Percentiles rank a stretch among this genome's conserved stretches.
Evolutionary conservation across 129 eudicot species (phyloP).

Genomic region (Calendula officinalis): DNA sequence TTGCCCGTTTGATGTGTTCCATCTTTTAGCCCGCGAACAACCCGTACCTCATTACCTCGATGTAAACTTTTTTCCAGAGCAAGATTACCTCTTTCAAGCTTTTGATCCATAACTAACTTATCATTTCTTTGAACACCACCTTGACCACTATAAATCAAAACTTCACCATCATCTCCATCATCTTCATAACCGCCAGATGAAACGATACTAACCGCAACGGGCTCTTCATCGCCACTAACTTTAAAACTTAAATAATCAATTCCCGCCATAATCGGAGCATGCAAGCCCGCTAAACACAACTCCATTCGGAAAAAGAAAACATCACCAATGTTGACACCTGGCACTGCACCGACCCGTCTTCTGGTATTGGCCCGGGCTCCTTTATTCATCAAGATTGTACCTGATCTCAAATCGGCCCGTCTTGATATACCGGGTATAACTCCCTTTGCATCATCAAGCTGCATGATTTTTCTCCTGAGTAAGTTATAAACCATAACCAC

Average conservation of each 20-base stretch:
- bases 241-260: constrained; percentile 46
- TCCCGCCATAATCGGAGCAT: constrained; percentile 64
- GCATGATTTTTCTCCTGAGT: constrained; percentile 50
- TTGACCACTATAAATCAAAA: constrained; percentile 58
- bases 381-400: constrained; percentile 48
- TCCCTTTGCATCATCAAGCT: constrained; percentile 58
- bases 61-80: constrained; percentile 58
- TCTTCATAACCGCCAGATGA: constrained; percentile 69
- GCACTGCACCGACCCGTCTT: constrained; percentile 48
- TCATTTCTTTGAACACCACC: constrained; percentile 54
- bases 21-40: constrained; percentile 55
- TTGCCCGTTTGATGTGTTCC: constrained; percentile 31
- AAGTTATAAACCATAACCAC: constrained; percentile 40
- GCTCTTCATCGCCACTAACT: constrained; percentile 45
- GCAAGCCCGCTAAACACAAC: constrained; percentile 52
- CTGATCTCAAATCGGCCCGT: constrained; percentile 49
- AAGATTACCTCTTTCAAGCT: constrained; percentile 65
- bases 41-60: constrained; percentile 51
- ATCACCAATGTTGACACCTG: constrained; percentile 59
- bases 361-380: constrained; percentile 51
- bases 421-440: constrained; percentile 42
- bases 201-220: constrained; percentile 58
- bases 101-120: constrained; percentile 48
- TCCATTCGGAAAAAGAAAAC: constrained; percentile 66
- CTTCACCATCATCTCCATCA: constrained; percentile 51